Base-by-base conservation (phyloP, 2,329 filamentous ascomycete genomes). In the Pezicula radicicola region DNA sequence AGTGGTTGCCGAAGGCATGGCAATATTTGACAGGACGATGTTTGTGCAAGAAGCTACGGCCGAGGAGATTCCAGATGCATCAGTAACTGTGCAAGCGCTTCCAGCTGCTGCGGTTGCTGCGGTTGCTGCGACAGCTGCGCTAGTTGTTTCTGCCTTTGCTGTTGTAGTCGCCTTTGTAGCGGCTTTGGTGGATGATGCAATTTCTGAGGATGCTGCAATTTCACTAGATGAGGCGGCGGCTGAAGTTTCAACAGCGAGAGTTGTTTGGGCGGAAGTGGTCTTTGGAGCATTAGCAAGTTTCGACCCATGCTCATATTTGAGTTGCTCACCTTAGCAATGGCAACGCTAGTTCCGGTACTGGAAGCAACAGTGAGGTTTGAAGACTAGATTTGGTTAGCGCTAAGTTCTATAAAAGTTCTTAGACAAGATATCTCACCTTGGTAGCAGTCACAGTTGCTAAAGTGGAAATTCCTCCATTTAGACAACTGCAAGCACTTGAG, bases 1-100 rank as follows among this genome's bases (percentile, higher is more conserved):
- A 4, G 80, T 82, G n/a, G 70, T 68, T 16, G 79, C 79, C 3
- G 79, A 75, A 2, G 81, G 81, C n/a, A 84, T 80, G n/a, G 66
- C 67, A 43, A 85, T 75, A 55, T 73, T 70, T 54, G 71, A 72
- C 25, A 84, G 68, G 19, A 74, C 66, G 52, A 84, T 81, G 49
- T 68, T 72, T 8, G 76, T 69, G 68, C 81, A 84, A 13, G 71
- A 71, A 4, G 62, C 58, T 78, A 64, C 42, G 5, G 70, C 69
- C 54, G 70, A 69, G 50, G 68, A 73, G 46, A 76, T 76, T 9
- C 69, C 60, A 9, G 71, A 70, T 41, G 77, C 74, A 45, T 73
- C 71, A 44, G 72, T 80, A 61, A 84, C 81, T 15, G 77, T 81
- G 67, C 81, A 84, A 53, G 66, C 63, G 27, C 66, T 63, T 50